Conservation (phyloP, 2,329 filamentous ascomycete species). For the Thermomyces lanuginosus region DNA sequence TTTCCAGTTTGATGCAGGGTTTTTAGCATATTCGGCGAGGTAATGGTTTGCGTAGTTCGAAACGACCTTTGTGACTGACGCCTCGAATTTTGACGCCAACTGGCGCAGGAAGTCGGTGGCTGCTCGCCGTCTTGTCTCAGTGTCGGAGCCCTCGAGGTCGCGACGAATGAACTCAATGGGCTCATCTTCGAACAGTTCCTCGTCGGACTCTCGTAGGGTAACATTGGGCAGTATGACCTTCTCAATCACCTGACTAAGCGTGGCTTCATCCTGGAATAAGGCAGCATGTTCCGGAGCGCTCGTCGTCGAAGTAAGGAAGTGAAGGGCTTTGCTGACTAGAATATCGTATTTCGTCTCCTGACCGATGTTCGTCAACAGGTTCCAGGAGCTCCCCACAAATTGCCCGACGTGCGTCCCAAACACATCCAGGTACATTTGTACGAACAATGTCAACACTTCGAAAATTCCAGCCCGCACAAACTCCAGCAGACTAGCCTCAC, state of each 20-base stretch:
- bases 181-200: slow-evolving; percentile 95
- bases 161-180: slow-evolving; percentile 95
- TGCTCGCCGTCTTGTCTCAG: slow-evolving; percentile 76
- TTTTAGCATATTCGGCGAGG: slow-evolving; percentile 54
- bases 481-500: slow-evolving; percentile 69
- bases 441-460: slow-evolving; percentile 74
- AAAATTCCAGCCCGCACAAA: slow-evolving; percentile 87
- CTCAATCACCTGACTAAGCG: slow-evolving; percentile 75
- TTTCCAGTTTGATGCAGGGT: slow-evolving; percentile 64
- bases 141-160: slow-evolving; percentile 91
- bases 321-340: slow-evolving; percentile 81
- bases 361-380: slow-evolving; percentile 69
- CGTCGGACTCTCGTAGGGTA: slow-evolving; percentile 75
- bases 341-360: slow-evolving; percentile 85
- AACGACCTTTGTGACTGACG: slow-evolving; percentile 70
- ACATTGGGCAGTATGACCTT: slow-evolving; percentile 94
- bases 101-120: slow-evolving; percentile 88
- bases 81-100: slow-evolving; percentile 76
- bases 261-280: slow-evolving; percentile 67
- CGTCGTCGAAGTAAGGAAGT: slow-evolving; percentile 84
- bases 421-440: slow-evolving; percentile 88
- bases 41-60: slow-evolving; percentile 77
- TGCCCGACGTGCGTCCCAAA: slow-evolving; percentile 65
- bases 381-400: slow-evolving; percentile 86
- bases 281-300: slow-evolving; percentile 60